Percentiles rank a stretch among this genome's conserved stretches.
These are phyloP conservation scores for Paecilomyces sp. DNA, from an alignment of 2,329 filamentous ascomycete species.

Conservation along the genomic window DNA sequence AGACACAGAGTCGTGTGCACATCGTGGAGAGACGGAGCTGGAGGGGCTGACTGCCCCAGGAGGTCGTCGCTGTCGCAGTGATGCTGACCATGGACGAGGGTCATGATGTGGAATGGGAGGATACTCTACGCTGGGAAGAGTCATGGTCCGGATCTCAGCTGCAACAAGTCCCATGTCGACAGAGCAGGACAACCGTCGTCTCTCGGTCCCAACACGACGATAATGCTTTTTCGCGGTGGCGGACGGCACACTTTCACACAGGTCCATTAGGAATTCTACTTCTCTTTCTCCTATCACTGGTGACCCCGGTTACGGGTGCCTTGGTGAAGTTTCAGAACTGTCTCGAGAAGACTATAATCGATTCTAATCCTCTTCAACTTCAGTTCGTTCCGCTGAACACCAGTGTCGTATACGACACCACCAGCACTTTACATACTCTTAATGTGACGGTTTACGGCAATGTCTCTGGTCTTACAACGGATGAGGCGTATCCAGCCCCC, in stretches of 20 bases:
- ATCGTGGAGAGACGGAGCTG: constrained; percentile 29
- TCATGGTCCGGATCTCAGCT: not conserved
- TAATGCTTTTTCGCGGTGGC: constrained; percentile 14
- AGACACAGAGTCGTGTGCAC: constrained; percentile 6
- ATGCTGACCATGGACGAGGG: constrained; percentile 24
- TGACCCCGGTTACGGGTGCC: constrained; percentile 52
- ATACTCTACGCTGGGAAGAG: constrained; percentile 4
- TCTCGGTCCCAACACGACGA: not conserved
- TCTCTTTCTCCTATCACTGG: constrained; percentile 14
- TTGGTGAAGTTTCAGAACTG: constrained; percentile 81
- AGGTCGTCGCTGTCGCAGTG: constrained; percentile 29
- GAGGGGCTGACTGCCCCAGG: constrained; percentile 35
- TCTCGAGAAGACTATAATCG: constrained; percentile 53
- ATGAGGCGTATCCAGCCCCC: constrained; percentile 52
- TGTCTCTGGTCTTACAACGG: constrained; percentile 64
- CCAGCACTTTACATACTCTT: constrained; percentile 56
- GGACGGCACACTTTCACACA: constrained; percentile 4
- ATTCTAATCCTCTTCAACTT: constrained; percentile 54
- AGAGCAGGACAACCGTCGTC: not conserved
- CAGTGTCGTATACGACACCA: constrained; percentile 64
- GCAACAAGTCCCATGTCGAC: not conserved
- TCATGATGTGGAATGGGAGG: constrained; percentile 15
- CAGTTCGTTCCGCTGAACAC: constrained; percentile 75
- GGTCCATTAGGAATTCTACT: not conserved
- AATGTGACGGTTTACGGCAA: constrained; percentile 83